Percentiles rank a stretch among this genome's conserved stretches.
These are phyloP conservation scores for Podosphaera xanthii DNA, from an alignment of 2,329 filamentous ascomycete species.

Conservation along the genomic window DNA sequence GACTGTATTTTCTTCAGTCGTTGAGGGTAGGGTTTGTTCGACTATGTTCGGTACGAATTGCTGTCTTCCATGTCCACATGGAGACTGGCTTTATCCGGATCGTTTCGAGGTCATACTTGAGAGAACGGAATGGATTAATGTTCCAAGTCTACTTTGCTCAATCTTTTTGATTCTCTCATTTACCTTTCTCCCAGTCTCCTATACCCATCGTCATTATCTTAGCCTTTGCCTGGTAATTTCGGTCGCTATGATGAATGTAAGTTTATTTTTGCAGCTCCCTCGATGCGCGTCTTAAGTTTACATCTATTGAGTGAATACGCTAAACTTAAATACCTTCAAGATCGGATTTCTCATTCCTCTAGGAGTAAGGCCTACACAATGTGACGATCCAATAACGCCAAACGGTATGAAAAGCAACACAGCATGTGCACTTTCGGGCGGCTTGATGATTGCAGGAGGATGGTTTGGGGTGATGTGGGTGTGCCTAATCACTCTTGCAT, in stretches of 20 bases:
- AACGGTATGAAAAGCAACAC: conserved; percentile 69
- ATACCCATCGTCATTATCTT: conserved; percentile 79
- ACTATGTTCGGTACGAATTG: conserved; percentile 34
- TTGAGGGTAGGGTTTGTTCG: conserved; percentile 34
- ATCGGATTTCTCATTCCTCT: conserved; percentile 81
- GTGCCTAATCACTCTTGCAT: conserved; percentile 69
- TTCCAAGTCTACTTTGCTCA: conserved; percentile 44
- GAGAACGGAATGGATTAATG: conserved; percentile 63
- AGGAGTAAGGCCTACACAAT: conserved; percentile 55
- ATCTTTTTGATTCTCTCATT: conserved; percentile 22
- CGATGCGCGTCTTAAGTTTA: background rate
- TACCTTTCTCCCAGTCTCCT: conserved; percentile 58
- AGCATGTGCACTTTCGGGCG: conserved; percentile 71
- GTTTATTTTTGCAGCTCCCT: conserved; percentile 17
- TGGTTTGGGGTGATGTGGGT: conserved; percentile 74
- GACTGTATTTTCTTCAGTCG: conserved; percentile 18
- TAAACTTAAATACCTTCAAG: conserved; percentile 20
- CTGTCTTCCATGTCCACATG: conserved; percentile 76
- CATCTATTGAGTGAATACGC: background rate
- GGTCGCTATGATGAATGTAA: conserved; percentile 57
- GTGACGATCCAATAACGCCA: conserved; percentile 75
- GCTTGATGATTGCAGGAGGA: conserved; percentile 68
- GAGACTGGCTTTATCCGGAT: conserved; percentile 48
- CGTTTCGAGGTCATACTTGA: conserved; percentile 34
- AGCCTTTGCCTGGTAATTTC: conserved; percentile 66